A percentile compares a stretch with the other conserved stretches of the same genome.
These are phyloP conservation scores for Oryza longistaminata DNA, from an alignment of 176 grass and related monocot species.

Conservation along the genomic window DNA sequence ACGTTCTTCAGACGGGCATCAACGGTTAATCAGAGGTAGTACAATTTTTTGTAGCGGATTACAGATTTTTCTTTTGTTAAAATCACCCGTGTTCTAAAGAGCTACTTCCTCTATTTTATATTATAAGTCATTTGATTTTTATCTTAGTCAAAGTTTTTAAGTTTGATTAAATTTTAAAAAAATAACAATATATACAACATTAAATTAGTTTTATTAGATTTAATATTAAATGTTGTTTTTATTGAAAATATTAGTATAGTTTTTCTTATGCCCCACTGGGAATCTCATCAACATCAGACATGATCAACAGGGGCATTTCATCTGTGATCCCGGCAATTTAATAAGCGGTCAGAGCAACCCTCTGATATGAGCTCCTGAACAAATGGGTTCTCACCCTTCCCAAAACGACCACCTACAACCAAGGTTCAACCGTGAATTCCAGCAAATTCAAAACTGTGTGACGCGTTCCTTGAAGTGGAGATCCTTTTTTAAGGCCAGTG, in stretches of 20 bases:
- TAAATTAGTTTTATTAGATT: too few relatives aligned
- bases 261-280: too few relatives aligned
- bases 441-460: conserved; percentile 61
- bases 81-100: too few relatives aligned
- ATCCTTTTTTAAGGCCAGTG: conserved; percentile 69
- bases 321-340: conserved; percentile 66
- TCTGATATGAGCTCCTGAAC: conserved; percentile 89
- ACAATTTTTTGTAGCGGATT: not conserved
- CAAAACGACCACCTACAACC: conserved; percentile 73
- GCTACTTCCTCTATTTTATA: too few relatives aligned
- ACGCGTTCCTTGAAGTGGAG: conserved; percentile 70
- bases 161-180: too few relatives aligned
- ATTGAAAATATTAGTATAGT: too few relatives aligned
- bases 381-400: conserved; percentile 91
- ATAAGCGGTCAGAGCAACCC: conserved; percentile 88
- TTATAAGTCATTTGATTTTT: too few relatives aligned
- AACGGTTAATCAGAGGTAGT: not conserved
- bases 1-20: not conserved
- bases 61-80: too few relatives aligned
- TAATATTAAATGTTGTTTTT: too few relatives aligned
- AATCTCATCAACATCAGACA: conserved; percentile 95
- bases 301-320: conserved; percentile 90
- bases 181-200: too few relatives aligned
- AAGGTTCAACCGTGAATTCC: conserved; percentile 78
- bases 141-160: too few relatives aligned